Evolutionary conservation across 768 basidiomycete species (phyloP).

Genomic region (Leccinum variicolor): DNA sequence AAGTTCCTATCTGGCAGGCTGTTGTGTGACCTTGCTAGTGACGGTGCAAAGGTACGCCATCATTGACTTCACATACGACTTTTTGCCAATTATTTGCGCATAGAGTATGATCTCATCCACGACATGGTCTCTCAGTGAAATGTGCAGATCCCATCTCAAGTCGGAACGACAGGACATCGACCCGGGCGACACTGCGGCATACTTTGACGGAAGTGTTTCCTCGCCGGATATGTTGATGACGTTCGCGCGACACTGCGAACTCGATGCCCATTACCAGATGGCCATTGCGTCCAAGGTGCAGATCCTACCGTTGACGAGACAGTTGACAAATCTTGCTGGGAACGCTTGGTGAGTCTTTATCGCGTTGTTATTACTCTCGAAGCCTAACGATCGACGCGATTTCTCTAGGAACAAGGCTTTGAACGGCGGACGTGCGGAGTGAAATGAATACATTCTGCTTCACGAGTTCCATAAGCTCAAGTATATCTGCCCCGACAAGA

Average conservation of each 20-base stretch:
- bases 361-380: neutral
- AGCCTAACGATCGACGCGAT: neutral
- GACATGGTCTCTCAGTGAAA: constrained; percentile 97
- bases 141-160: constrained; percentile 89
- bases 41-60: constrained; percentile 78
- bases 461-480: constrained; percentile 97
- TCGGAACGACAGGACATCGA: constrained; percentile 91
- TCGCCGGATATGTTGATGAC: constrained; percentile 76
- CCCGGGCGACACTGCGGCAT: constrained; percentile 88
- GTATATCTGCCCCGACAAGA: constrained; percentile 95
- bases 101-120: constrained; percentile 97
- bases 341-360: constrained; percentile 78
- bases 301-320: constrained; percentile 86
- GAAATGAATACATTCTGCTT: constrained; percentile 97
- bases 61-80: neutral
- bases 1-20: constrained; percentile 82
- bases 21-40: constrained; percentile 90
- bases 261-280: constrained; percentile 97
- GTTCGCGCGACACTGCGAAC: constrained; percentile 90
- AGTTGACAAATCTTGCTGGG: constrained; percentile 93
- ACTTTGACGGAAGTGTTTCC: constrained; percentile 80
- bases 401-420: constrained; percentile 86
- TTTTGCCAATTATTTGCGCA: neutral
- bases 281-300: constrained; percentile 94
- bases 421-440: constrained; percentile 96